Evolutionary conservation across 176 grass and related monocot species (phyloP), one percentile per base, ranked within the genome.

Genomic region (Chloris gayana): DNA sequence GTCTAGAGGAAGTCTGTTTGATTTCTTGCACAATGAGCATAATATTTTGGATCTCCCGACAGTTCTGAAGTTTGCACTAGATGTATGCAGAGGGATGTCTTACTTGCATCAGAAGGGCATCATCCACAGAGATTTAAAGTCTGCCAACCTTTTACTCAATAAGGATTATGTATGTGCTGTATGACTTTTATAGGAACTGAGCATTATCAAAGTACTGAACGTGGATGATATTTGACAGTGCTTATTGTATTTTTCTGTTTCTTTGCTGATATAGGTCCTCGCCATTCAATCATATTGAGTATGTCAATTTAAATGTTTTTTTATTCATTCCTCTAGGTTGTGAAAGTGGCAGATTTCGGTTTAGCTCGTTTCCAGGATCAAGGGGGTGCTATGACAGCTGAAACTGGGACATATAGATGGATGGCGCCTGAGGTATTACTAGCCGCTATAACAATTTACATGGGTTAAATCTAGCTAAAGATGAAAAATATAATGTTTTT

Each of bases 381-480:
- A 86, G 87, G 46, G 9, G 90, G 85, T 37, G 67, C 77, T 59
- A 96, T 90, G 93, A 96, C 93, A 42, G 87, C 87, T 58, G 94
- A 91, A 93, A 97, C 91, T 45, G 91, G 94, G 46, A 93, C 88
- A 27, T 91, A 97, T 38, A 74, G 91, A 77, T 93, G 94, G 94
- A 93, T 93, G 94, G 91, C 91, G 3, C 94, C 86, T 62, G 91
- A 97, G 91, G 94, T 91, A 88, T 63, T 11, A 44, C 41, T n/a
- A n/a, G n/a, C n/a, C n/a, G n/a, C n/a, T n/a, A n/a, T n/a, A n/a
- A n/a, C n/a, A n/a, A n/a, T 44, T 44, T 11, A 44, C 11, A 44
- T 44, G 11, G 41, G 41, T 44, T 44, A 44, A 44, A 44, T 44
- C 41, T 11, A 2, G 8, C 41, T 12, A 44, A 44, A 44, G 41